Evolutionary conservation across 371 early-diverging fungal genomes (phyloP).

Genomic region (Mucor sp.): DNA sequence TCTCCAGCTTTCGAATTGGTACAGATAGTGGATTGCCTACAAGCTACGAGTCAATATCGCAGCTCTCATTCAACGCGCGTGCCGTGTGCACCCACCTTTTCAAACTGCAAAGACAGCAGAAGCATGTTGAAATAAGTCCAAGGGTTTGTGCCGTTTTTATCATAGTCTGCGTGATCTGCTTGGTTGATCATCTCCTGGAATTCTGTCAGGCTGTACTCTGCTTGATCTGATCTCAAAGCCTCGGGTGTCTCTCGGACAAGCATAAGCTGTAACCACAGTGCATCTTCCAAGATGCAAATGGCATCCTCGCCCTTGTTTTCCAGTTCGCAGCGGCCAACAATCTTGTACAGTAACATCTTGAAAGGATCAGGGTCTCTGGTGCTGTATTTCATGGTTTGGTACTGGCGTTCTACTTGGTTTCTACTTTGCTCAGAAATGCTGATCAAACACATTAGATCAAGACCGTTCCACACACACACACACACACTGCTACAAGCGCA

Average conservation of each 20-base stretch:
- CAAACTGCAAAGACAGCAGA: slow-evolving; percentile 86
- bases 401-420: slow-evolving; percentile 57
- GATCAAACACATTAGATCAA: background rate
- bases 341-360: slow-evolving; percentile 85
- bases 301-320: slow-evolving; percentile 60
- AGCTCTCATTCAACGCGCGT: background rate
- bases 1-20: slow-evolving; percentile 56
- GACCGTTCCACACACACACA: background rate
- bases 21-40: slow-evolving; percentile 75
- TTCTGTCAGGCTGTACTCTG: slow-evolving; percentile 64
- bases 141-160: slow-evolving; percentile 61
- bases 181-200: slow-evolving; percentile 68
- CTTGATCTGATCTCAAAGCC: slow-evolving; percentile 40
- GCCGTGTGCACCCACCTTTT: slow-evolving; percentile 50
- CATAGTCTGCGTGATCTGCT: slow-evolving; percentile 60
- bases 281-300: slow-evolving; percentile 77
- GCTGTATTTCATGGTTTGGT: slow-evolving; percentile 57
- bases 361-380: slow-evolving; percentile 73
- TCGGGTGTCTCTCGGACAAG: slow-evolving; percentile 63
- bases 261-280: slow-evolving; percentile 78
- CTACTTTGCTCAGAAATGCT: slow-evolving; percentile 46
- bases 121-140: slow-evolving; percentile 83
- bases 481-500: slow-evolving; percentile 11
- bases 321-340: slow-evolving; percentile 87
- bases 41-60: background rate